phyloP scores from a whole-genome alignment of 768 basidiomycete species.

The Rhodotorula kratochvilovae region DNA sequence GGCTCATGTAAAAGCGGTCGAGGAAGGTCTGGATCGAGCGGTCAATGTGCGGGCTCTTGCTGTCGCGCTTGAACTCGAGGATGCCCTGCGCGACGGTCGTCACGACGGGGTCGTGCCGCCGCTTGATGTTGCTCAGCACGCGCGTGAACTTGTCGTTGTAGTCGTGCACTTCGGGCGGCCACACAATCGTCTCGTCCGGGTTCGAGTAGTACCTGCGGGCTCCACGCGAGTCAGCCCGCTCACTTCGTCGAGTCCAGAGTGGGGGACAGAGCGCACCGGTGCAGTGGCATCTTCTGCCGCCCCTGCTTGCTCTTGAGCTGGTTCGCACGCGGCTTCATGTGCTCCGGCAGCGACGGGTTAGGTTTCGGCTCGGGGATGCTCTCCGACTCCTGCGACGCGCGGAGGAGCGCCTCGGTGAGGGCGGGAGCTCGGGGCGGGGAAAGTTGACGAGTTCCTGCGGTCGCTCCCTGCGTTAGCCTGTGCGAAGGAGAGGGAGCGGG shows the following conservation, averaged over 20 bases:
- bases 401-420: constrained; percentile 63
- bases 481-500: neutral
- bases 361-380: constrained; percentile 68
- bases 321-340: constrained; percentile 38
- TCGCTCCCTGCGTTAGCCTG: neutral
- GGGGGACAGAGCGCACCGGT: constrained; percentile 58
- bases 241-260: neutral
- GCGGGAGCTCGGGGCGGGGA: constrained; percentile 67
- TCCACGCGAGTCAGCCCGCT: neutral
- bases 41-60: constrained; percentile 57
- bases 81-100: constrained; percentile 93
- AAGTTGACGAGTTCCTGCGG: constrained; percentile 83
- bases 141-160: constrained; percentile 90
- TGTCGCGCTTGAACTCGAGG: constrained; percentile 85
- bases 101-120: constrained; percentile 92
- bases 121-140: constrained; percentile 80
- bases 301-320: constrained; percentile 52
- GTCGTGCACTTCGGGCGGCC: constrained; percentile 89
- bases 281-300: constrained; percentile 71
- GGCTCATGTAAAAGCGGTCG: constrained; percentile 92
- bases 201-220: constrained; percentile 82
- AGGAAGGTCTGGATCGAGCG: constrained; percentile 80
- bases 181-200: constrained; percentile 59
- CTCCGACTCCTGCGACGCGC: constrained; percentile 53
- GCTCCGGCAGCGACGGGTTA: constrained; percentile 66